phyloP scores from a whole-genome alignment of 306 rosid species.

The Alnus rubra region DNA sequence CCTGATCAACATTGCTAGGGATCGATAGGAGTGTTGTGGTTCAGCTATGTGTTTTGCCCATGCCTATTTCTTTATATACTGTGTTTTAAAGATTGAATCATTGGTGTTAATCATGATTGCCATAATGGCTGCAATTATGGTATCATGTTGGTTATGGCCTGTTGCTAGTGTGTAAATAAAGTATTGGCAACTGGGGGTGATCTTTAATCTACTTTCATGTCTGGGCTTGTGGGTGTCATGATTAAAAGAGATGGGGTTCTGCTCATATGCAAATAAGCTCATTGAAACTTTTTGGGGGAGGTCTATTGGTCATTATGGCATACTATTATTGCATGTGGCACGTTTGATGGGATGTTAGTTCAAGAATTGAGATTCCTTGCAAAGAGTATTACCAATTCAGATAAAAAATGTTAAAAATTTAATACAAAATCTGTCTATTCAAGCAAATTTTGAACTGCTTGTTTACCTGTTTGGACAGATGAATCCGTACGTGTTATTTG shows the following conservation, averaged over 20 bases:
- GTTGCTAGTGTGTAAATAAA: slow-evolving; percentile 58
- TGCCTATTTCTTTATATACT: slow-evolving; percentile 40
- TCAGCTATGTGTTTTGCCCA: not conserved
- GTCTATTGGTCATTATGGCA: slow-evolving; percentile 3
- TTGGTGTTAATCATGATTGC: slow-evolving; percentile 47
- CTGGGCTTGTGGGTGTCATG: slow-evolving; percentile 70
- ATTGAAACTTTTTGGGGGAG: slow-evolving; percentile 17
- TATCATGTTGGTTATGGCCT: slow-evolving; percentile 58
- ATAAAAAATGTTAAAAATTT: too few relatives aligned
- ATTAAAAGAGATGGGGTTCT: slow-evolving; percentile 42
- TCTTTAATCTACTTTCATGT: slow-evolving; percentile 34
- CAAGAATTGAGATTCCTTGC: too few relatives aligned
- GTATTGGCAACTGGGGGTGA: slow-evolving; percentile 21
- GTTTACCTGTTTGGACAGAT: too few relatives aligned
- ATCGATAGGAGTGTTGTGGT: not conserved
- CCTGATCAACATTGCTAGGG: slow-evolving; percentile 48
- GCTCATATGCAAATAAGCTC: slow-evolving; percentile 23
- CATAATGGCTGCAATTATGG: slow-evolving; percentile 78
- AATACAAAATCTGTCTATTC: too few relatives aligned
- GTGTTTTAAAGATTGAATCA: slow-evolving; percentile 40
- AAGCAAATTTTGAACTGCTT: too few relatives aligned
- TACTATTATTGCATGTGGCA: not conserved
- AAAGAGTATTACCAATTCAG: too few relatives aligned
- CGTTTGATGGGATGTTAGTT: not conserved
- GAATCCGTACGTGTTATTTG: too few relatives aligned